Percentiles rank a stretch among this genome's conserved stretches.
Conservation (phyloP, 257 asterid genomes). For the Sherardia arvensis region DNA sequence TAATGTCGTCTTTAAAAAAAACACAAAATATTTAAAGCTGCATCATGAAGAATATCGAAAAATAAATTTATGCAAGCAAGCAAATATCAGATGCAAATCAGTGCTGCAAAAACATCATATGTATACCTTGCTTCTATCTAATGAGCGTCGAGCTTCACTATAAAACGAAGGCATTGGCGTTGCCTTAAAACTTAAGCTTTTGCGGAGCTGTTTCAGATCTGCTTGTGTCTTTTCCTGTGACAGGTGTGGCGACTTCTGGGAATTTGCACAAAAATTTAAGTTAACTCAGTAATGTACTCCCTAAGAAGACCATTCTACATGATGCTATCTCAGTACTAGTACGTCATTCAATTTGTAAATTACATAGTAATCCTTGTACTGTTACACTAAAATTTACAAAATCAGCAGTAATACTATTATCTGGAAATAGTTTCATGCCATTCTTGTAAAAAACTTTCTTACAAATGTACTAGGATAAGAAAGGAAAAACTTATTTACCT, state of each 20-base stretch:
- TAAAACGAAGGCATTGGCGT: constrained; percentile 68
- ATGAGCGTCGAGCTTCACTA: constrained; percentile 24
- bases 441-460: background rate
- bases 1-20: background rate
- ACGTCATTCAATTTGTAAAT: background rate
- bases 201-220: constrained; percentile 48
- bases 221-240: constrained; percentile 51
- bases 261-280: background rate
- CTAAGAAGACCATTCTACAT: background rate
- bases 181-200: constrained; percentile 64
- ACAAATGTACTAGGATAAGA: background rate
- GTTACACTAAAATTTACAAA: background rate
- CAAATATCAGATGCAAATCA: background rate
- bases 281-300: background rate
- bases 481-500: background rate
- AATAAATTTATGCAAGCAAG: background rate
- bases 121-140: constrained; percentile 40
- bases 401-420: background rate
- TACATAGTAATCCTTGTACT: too few species aligned
- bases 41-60: background rate
- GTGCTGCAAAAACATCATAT: background rate
- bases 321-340: background rate
- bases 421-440: background rate
- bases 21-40: background rate
- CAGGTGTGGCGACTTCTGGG: constrained; percentile 1